Percentiles rank a stretch among this genome's conserved stretches.
Evolutionary conservation across 2,329 filamentous ascomycete species (phyloP).

Genomic region (Alternaria gansuensis): DNA sequence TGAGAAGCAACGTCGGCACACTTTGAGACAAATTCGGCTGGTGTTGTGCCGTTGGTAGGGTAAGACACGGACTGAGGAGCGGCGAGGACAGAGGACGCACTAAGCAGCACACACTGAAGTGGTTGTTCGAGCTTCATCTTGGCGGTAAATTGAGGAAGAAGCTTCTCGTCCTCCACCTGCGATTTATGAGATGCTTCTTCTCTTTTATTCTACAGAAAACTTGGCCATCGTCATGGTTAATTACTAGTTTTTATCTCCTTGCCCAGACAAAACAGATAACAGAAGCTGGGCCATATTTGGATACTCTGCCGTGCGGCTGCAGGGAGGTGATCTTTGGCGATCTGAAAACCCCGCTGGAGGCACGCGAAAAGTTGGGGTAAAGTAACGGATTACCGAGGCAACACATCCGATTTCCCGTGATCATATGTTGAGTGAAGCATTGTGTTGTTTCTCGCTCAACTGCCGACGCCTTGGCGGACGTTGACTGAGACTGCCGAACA

Average conservation of each 20-base stretch:
- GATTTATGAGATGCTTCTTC: neutral
- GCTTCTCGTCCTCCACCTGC: neutral
- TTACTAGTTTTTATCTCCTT: conserved; percentile 1
- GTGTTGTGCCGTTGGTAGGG: conserved; percentile 1
- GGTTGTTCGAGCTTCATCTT: conserved; percentile 34
- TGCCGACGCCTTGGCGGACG: conserved; percentile 4
- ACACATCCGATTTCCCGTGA: neutral
- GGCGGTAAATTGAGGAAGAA: conserved; percentile 1
- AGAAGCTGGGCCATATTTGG: conserved; percentile 3
- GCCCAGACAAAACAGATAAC: conserved; percentile 5
- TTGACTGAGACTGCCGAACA: conserved; percentile 3
- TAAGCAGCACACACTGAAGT: conserved; percentile 25
- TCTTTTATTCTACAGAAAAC: conserved; percentile 8
- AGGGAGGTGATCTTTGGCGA: conserved; percentile 8
- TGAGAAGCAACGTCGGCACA: conserved; percentile 43
- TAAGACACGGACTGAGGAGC: conserved; percentile 7
- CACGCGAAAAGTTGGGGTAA: conserved; percentile 9
- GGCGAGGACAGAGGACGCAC: conserved; percentile 20
- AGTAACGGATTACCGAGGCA: conserved; percentile 6
- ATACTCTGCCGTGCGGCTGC: conserved; percentile 1
- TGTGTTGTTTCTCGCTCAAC: neutral
- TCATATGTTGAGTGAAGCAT: neutral
- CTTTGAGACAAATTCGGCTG: conserved; percentile 31
- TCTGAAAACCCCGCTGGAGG: neutral
- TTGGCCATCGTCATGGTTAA: conserved; percentile 2